Conservation (phyloP, 164 flowering plant species). For the Platanus orientalis region DNA sequence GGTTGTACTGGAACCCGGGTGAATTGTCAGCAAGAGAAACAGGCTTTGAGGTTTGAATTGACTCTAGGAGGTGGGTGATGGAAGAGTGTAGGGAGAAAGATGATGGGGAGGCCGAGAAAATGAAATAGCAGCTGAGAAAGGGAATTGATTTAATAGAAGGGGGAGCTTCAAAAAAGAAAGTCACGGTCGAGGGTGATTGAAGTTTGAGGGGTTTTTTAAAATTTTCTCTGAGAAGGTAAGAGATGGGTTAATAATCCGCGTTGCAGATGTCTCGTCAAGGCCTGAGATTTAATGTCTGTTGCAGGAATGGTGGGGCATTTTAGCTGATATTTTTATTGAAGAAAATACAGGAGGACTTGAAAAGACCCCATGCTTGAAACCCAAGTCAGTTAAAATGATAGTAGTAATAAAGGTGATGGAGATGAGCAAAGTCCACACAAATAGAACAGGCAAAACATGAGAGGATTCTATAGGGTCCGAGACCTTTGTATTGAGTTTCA, state of each 20-base stretch:
- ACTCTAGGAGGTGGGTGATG: not conserved
- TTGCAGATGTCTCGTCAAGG: constrained; percentile 34
- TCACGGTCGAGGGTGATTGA: constrained; percentile 40
- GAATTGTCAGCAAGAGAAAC: constrained; percentile 19
- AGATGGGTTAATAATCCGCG: constrained; percentile 32
- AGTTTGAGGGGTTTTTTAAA: constrained; percentile 17
- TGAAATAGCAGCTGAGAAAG: constrained; percentile 37
- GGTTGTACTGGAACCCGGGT: constrained; percentile 6
- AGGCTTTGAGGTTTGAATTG: not conserved
- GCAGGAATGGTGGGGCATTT: constrained; percentile 25
- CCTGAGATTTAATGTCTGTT: constrained; percentile 25
- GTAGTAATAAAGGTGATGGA: not conserved
- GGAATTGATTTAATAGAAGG: constrained; percentile 47
- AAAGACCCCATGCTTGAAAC: constrained; percentile 17
- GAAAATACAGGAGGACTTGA: constrained; percentile 8
- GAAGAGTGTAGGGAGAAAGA: constrained; percentile 27
- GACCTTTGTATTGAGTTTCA: constrained; percentile 1
- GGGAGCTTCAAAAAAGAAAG: constrained; percentile 28
- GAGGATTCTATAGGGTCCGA: not conserved
- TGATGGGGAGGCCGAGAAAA: constrained; percentile 30
- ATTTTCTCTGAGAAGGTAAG: constrained; percentile 6
- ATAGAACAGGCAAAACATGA: not conserved
- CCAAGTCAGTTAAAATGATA: constrained; percentile 7
- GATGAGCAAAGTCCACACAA: not conserved
- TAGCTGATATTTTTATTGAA: constrained; percentile 1